phyloP scores from a whole-genome alignment of 2,329 filamentous ascomycete genomes.

The Fusarium sp. region DNA sequence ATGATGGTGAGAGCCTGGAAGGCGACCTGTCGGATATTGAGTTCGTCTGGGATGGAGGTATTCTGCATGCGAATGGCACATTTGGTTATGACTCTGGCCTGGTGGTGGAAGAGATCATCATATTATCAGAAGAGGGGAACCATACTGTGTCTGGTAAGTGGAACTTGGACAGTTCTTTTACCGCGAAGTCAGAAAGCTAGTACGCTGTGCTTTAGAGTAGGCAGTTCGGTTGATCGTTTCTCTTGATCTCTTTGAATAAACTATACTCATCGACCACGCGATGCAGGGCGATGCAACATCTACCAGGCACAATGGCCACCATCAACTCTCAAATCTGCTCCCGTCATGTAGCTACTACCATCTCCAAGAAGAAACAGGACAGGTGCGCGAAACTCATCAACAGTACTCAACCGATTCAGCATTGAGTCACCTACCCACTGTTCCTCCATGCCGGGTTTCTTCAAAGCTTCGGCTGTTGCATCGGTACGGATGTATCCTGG shows the following conservation, averaged over 20 bases:
- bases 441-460: constrained; percentile 50
- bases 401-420: constrained; percentile 52
- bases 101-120: not conserved
- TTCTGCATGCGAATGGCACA: not conserved
- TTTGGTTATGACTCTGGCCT: constrained; percentile 1
- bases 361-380: constrained; percentile 56
- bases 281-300: not conserved
- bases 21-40: constrained; percentile 7
- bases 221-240: too few species aligned
- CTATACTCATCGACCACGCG: too few species aligned
- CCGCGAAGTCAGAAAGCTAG: not conserved
- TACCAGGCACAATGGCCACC: constrained; percentile 57
- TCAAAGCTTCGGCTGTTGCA: constrained; percentile 51
- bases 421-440: constrained; percentile 54
- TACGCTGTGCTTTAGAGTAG: too few species aligned
- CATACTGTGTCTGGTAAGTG: not conserved
- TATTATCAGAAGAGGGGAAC: not conserved
- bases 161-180: constrained; percentile 3
- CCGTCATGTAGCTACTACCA: constrained; percentile 58
- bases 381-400: constrained; percentile 56
- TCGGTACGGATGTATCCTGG: constrained; percentile 64
- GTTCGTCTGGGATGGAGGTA: not conserved
- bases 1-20: constrained; percentile 74
- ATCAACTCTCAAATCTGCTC: constrained; percentile 57
- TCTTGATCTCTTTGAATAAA: too few species aligned